A percentile compares a stretch with the other conserved stretches of the same genome.
phyloP scores from a whole-genome alignment of 164 flowering plant species.

The Stephania yunnanensis region DNA sequence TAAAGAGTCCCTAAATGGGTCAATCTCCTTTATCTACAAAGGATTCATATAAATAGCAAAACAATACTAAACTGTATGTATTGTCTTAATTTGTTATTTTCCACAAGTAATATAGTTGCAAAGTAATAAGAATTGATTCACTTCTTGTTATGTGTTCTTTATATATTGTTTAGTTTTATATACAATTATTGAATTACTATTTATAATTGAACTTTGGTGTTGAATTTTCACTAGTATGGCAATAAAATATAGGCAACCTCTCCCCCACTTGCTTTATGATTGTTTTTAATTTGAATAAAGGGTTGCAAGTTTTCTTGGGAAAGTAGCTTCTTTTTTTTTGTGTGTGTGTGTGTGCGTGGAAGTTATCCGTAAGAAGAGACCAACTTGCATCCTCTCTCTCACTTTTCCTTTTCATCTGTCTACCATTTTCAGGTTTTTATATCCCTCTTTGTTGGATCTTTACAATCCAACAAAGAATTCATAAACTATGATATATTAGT shows the following conservation, averaged over 20 bases:
- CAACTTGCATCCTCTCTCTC: neutral
- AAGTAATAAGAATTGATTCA: too few relatives aligned
- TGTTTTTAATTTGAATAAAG: neutral
- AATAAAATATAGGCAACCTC: too few relatives aligned
- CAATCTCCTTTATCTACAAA: neutral
- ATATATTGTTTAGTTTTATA: too few relatives aligned
- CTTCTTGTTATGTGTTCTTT: too few relatives aligned
- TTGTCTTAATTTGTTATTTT: too few relatives aligned
- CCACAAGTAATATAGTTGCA: too few relatives aligned
- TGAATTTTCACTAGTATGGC: neutral
- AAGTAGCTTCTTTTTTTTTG: neutral
- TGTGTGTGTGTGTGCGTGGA: neutral
- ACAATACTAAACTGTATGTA: neutral
- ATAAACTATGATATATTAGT: neutral
- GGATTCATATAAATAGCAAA: neutral
- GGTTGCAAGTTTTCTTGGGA: constrained; percentile 2
- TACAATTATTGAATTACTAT: too few relatives aligned
- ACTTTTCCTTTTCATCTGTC: neutral
- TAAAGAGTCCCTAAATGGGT: neutral
- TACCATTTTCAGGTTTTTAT: neutral
- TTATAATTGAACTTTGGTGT: neutral
- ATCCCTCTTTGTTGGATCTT: too few relatives aligned
- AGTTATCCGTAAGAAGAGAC: neutral
- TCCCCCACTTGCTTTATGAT: neutral
- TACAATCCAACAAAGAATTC: neutral